Conservation (phyloP, 495 filamentous ascomycete genomes). For the Podospora anserina region DNA sequence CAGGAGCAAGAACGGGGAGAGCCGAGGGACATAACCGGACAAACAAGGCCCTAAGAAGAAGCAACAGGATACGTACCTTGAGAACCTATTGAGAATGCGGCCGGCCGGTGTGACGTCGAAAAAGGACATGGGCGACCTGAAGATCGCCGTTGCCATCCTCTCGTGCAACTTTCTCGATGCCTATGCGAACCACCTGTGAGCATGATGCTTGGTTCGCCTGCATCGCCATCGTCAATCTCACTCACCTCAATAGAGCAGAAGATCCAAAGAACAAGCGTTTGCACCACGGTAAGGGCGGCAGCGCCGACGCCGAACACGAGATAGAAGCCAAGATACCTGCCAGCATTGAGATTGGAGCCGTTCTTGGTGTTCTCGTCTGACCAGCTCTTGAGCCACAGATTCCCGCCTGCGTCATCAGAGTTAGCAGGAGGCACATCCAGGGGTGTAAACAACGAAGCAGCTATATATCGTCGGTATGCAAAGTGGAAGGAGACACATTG, state of each 20-base stretch:
- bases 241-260: constrained; percentile 96
- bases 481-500: constrained; percentile 20
- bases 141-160: constrained; percentile 96
- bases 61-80: constrained; percentile 56
- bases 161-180: constrained; percentile 96
- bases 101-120: constrained; percentile 99
- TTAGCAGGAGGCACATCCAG: constrained; percentile 9
- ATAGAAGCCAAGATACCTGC: constrained; percentile 91
- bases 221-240: neutral
- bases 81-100: constrained; percentile 94
- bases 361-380: constrained; percentile 68
- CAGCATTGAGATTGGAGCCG: constrained; percentile 68
- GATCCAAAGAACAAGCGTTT: constrained; percentile 96
- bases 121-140: constrained; percentile 97
- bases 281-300: constrained; percentile 77
- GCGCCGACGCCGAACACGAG: constrained; percentile 91
- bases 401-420: constrained; percentile 49
- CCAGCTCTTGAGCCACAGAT: constrained; percentile 92
- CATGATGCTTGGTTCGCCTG: constrained; percentile 8
- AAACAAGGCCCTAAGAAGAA: neutral
- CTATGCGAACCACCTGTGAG: constrained; percentile 38
- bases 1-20: constrained; percentile 1
- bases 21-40: neutral
- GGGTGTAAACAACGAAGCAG: neutral
- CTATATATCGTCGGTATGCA: neutral